Percentiles rank a stretch among this genome's conserved stretches.
phyloP scores from a whole-genome alignment of 495 filamentous ascomycete species.

The Podospora bellae-mahoneyi region DNA sequence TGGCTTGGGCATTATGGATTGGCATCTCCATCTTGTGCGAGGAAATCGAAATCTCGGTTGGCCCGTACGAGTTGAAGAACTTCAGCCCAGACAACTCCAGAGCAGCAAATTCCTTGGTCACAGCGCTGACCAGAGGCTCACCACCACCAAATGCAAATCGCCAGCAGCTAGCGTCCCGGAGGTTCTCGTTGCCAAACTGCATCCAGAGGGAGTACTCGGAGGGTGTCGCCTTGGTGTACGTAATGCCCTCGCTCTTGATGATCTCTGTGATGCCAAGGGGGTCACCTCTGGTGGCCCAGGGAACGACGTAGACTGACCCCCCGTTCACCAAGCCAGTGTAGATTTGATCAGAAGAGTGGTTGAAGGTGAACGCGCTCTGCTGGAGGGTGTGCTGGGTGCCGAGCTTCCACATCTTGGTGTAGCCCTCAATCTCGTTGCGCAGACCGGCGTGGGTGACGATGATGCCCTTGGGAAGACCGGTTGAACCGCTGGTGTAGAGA shows the following conservation, averaged over 20 bases:
- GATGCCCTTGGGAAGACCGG: conserved; percentile 48
- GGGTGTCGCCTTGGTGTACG: conserved; percentile 25
- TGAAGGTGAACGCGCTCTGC: conserved; percentile 32
- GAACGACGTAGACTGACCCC: conserved; percentile 26
- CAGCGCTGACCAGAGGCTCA: conserved; percentile 18
- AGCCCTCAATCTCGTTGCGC: conserved; percentile 21
- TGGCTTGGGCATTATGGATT: no score
- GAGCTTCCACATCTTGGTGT: conserved; percentile 13
- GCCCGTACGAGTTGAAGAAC: conserved; percentile 36
- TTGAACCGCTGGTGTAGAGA: conserved; percentile 49
- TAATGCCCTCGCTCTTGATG: conserved; percentile 24
- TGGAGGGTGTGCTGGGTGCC: conserved; percentile 27
- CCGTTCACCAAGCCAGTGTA: conserved; percentile 27
- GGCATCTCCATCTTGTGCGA: no score
- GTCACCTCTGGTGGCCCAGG: conserved; percentile 23
- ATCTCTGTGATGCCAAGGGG: conserved; percentile 23
- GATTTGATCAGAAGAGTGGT: conserved; percentile 32
- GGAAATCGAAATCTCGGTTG: conserved; percentile 28
- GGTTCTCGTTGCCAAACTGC: conserved; percentile 11
- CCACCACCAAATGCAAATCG: conserved; percentile 20
- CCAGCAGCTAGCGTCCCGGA: not conserved
- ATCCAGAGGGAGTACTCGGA: conserved; percentile 30
- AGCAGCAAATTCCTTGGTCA: no score
- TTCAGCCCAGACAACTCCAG: conserved; percentile 6
- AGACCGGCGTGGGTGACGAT: conserved; percentile 32